Evolutionary conservation across 805 yeast genomes (phyloP), one percentile per base, ranked within the genome.

Genomic region (Nakazawaea populi): DNA sequence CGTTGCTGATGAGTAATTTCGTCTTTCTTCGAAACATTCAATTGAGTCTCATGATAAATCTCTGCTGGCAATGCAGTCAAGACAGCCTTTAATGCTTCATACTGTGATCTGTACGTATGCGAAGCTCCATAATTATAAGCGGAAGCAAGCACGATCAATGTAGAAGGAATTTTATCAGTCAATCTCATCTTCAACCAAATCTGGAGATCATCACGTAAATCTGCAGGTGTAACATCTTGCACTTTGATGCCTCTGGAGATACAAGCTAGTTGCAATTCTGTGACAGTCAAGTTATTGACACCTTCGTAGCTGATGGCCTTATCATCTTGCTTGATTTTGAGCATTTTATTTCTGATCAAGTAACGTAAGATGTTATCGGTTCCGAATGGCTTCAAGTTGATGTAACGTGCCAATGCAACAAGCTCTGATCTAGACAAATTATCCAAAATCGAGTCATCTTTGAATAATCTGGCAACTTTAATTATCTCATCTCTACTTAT

Each of bases 21-120:
- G 46, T 80, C 82, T 4, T 31, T 31, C 7, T 18, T 31, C 1
- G 52, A 28, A 56, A 91, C 88, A 64, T 89, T 92, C 56, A 89
- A 82, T 70, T 89, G 95, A 59, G 96, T 94, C 65, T 89, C 97
- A 67, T 92, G 96, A 70, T 88, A 92, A 57, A 92, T 85, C 72
- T 92, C 97, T 61, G 89, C 95, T 12, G 99, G 99, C 63, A 92
- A 80, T 10, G 96, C 87, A 52, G 87, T 80, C 60, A 92, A 75
- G 8, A 92, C 97, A 24, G 95, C 90, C 62, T 85, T 80, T 54
- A 92, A 74, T 2, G 96, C 96, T 59, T 91, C 97, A 66, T 88
- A 89, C 58, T 87, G 81, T 10, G 82, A 74, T 60, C 81, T 84
- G 12, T 42, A 51, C 11, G 41, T 32, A 11, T 42, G 27, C n/a